Evolutionary conservation across 2,329 filamentous ascomycete species (phyloP), one percentile per base, ranked within the genome.

Genomic region (Venturia carpophila): DNA sequence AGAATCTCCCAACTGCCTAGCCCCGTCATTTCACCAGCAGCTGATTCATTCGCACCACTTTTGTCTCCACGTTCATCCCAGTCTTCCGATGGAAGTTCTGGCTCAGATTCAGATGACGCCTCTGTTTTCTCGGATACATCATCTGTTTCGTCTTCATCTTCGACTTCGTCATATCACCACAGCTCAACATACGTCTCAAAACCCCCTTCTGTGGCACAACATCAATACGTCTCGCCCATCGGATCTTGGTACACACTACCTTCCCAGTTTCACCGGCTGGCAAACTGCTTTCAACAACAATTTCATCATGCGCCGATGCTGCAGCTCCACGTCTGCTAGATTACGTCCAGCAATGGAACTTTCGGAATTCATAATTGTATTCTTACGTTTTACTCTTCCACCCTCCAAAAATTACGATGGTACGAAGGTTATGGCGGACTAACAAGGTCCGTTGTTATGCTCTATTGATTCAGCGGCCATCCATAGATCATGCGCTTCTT

Each of bases 91-190:
- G 75, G 74, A 5, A 73, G 73, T 15, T 75, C 72, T 66, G 75
- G 74, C 68, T 74, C 74, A 10, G 71, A 73, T 66, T 77, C 75
- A 19, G 75, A 77, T 67, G 74, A 72, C 67, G 74, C 73, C 24
- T 77, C 75, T 63, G 73, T 77, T 24, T 77, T 76, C 69, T 77
- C 75, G 55, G 70, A 64, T 60, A 42, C 62, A 6, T 66, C 65
- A 9, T 58, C 65, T 10, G 42, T 34, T 21, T 66, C 65, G 5
- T 66, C 65, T 15, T 42, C 41, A 30, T 66, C 65, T 5, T 66
- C 65, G 4, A 66, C 61, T 39, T 64, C 61, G 27, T 66, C 62
- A 37, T 66, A 37, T 21, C 34, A 24, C 39, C 61, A 66, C 21
- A 19, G 47, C 43, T 27, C 52, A 58, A 47, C 42, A 42, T 41